These are phyloP conservation scores for Pseudogymnoascus sp. DNA, from an alignment of 2,329 filamentous ascomycete genomes.

Conservation along the genomic window DNA sequence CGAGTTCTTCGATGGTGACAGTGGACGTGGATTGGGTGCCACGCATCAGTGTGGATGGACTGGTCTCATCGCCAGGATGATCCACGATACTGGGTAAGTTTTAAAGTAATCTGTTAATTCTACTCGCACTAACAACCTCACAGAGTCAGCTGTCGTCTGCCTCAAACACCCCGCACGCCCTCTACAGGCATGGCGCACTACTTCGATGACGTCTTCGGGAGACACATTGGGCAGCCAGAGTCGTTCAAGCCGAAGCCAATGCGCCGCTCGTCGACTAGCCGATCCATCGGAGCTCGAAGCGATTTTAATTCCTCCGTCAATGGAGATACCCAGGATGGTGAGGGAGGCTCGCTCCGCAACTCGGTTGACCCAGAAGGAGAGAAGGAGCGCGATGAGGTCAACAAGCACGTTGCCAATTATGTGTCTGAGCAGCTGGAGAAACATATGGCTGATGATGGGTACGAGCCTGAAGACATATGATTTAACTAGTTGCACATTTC, in stretches of 20 bases:
- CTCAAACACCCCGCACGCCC: constrained; percentile 86
- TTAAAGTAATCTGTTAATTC: neutral
- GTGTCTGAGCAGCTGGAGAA: constrained; percentile 72
- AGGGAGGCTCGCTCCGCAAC: constrained; percentile 28
- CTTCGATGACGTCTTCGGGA: constrained; percentile 81
- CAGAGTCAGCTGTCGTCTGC: constrained; percentile 80
- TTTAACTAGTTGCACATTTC: neutral
- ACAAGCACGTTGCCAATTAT: constrained; percentile 70
- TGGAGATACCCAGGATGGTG: constrained; percentile 39
- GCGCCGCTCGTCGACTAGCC: constrained; percentile 70
- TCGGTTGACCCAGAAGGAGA: constrained; percentile 45
- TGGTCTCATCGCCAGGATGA: constrained; percentile 89
- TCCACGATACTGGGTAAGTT: constrained; percentile 88
- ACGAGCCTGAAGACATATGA: constrained; percentile 12
- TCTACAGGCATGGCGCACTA: constrained; percentile 80
- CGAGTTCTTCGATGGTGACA: constrained; percentile 94
- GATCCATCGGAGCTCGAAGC: constrained; percentile 76
- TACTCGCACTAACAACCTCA: constrained; percentile 33
- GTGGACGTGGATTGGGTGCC: constrained; percentile 78
- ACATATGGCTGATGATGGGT: constrained; percentile 47
- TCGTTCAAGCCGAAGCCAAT: constrained; percentile 38
- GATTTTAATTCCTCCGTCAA: constrained; percentile 56
- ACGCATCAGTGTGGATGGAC: constrained; percentile 97
- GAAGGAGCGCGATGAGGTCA: constrained; percentile 45
- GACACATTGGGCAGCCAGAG: constrained; percentile 36